phyloP scores from a whole-genome alignment of 768 basidiomycete genomes.

The Mycena capillaripes region DNA sequence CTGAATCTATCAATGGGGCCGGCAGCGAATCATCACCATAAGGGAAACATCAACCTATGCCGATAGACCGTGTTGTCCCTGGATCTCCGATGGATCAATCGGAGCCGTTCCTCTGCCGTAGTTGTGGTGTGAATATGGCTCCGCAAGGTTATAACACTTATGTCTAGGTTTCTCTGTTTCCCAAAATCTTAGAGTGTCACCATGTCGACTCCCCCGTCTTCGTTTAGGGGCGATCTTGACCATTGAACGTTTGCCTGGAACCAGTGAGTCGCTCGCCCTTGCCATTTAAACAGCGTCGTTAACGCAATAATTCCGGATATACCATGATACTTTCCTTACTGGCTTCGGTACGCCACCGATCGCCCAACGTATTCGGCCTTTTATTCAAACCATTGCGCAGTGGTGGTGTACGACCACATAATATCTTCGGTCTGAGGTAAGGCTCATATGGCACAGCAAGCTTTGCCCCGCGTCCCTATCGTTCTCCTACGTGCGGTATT shows the following conservation, averaged over 20 bases:
- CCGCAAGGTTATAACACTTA: background rate
- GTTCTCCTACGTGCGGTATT: constrained; percentile 28
- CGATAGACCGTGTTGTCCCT: too few relatives aligned
- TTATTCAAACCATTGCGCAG: constrained; percentile 1
- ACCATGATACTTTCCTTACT: constrained; percentile 28
- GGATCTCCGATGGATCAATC: background rate
- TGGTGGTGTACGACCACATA: constrained; percentile 30
- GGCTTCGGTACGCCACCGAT: constrained; percentile 19
- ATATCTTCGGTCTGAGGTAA: constrained; percentile 17
- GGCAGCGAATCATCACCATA: too few relatives aligned
- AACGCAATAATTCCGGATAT: background rate
- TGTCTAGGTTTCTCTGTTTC: background rate
- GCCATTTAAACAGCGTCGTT: too few relatives aligned
- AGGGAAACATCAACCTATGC: constrained; percentile 15
- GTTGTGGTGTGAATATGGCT: too few relatives aligned
- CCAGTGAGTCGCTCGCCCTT: constrained; percentile 13
- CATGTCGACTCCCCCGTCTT: background rate
- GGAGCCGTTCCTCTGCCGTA: background rate
- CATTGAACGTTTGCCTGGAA: constrained; percentile 30
- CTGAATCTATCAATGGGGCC: background rate
- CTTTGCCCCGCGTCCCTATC: constrained; percentile 1
- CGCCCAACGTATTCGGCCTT: too few relatives aligned
- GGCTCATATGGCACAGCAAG: constrained; percentile 16
- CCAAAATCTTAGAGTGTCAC: background rate
- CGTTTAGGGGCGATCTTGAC: constrained; percentile 21